phyloP scores from a whole-genome alignment of 495 filamentous ascomycete species.

The Penicillium steckii region DNA sequence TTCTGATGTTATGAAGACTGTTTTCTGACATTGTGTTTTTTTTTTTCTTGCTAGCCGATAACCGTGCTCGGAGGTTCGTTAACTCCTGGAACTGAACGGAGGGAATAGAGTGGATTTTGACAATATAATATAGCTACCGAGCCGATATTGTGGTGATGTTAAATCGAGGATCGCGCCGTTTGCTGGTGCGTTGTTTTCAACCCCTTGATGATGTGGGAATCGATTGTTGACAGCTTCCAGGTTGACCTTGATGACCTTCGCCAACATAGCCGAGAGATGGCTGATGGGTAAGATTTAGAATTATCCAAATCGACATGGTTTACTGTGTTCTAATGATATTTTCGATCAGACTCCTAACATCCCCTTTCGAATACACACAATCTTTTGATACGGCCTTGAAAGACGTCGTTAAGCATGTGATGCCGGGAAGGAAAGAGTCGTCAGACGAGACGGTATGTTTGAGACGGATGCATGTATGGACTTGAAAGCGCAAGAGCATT shows the following conservation, averaged over 20 bases:
- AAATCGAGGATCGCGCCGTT: conserved; percentile 75
- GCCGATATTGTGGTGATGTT: conserved; percentile 91
- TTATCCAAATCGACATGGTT: neutral
- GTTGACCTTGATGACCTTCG: conserved; percentile 95
- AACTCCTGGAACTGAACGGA: neutral
- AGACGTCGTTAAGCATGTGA: conserved; percentile 75
- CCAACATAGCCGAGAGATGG: conserved; percentile 82
- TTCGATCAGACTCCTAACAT: conserved; percentile 60
- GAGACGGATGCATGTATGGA: neutral
- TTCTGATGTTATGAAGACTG: neutral
- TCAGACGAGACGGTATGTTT: conserved; percentile 58
- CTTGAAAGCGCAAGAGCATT: neutral
- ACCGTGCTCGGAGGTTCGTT: conserved; percentile 58
- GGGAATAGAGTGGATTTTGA: conserved; percentile 12
- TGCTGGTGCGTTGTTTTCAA: conserved; percentile 45
- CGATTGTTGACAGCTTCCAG: conserved; percentile 35
- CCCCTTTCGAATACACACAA: conserved; percentile 82
- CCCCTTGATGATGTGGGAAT: neutral
- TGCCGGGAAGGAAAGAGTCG: conserved; percentile 53
- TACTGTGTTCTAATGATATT: neutral
- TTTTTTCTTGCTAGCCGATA: conserved; percentile 36
- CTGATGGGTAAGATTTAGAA: conserved; percentile 62
- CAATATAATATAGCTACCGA: conserved; percentile 56
- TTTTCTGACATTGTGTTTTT: conserved; percentile 22
- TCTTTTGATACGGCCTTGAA: conserved; percentile 90